Base-by-base conservation (phyloP, 2,329 filamentous ascomycete genomes). In the Penicillium sp. region DNA sequence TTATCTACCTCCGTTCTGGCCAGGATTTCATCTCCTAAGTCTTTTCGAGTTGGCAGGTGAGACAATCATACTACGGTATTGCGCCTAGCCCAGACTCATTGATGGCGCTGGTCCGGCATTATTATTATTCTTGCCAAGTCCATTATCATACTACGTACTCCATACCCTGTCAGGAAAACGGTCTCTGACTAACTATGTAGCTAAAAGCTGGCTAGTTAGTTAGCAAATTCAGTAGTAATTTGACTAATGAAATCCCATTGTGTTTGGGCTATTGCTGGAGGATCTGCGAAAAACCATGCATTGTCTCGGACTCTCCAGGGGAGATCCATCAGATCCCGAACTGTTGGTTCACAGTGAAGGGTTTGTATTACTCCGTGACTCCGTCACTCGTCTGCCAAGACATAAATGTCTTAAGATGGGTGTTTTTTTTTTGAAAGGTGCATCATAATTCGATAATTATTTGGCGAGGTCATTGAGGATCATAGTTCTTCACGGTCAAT, bases 31-130 rank as follows among this genome's bases (percentile, higher is more conserved):
- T 28, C 47, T 8, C 58, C 60, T 60, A 58, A 54, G 55, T 60
- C 56, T n/a, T 58, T 58, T 62, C 51, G 55, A 58, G 43, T 62
- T 59, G 42, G 57, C 28, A 54, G 57, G 64, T 68, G 63, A 68
- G 64, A 68, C 66, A 68, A 25, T 12, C 15, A 25, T 52, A 37
- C 15, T 25, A 38, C 15, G 22, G 12, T n/a, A 28, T 25, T 65
- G 45, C 45, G 47, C 45, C 55, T 39, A 42, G 38, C 28, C 28
- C 28, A 31, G 28, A 31, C 28, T 31, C 28, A 31, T 2, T 7
- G 51, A 53, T 14, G 50, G 50, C 37, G 38, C 15, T 35, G 22
- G 50, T 25, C 50, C 42, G 50, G 56, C 41, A 41, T 41, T 42
- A 25, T 25, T 25, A 25, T 25, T 25, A 25, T 20, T 20, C 2